Percentiles rank a stretch among this genome's conserved stretches.
Conservation (phyloP, 495 filamentous ascomycete species). For the Aspergillus leporis region DNA sequence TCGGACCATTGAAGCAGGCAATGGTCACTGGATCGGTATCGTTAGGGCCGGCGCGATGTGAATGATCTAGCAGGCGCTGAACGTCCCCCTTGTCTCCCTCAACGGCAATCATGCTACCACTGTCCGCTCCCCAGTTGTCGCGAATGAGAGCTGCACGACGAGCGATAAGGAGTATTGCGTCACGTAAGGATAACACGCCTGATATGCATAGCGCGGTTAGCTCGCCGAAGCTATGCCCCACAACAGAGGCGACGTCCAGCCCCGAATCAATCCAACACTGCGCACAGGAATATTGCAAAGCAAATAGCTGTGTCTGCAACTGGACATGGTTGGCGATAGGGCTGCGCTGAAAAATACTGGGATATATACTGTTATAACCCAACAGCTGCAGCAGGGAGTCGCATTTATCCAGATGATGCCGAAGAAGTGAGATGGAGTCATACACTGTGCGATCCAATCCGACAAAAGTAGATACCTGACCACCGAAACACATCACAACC, state of each 20-base stretch:
- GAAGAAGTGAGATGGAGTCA: slow-evolving; percentile 32
- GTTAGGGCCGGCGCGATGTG: neutral
- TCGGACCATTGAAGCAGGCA: slow-evolving; percentile 53
- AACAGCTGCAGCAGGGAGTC: slow-evolving; percentile 13
- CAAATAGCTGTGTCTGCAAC: slow-evolving; percentile 48
- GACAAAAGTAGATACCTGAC: slow-evolving; percentile 47
- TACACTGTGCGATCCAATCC: slow-evolving; percentile 43
- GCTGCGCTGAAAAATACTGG: slow-evolving; percentile 45
- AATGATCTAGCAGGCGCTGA: neutral
- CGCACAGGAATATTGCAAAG: slow-evolving; percentile 50
- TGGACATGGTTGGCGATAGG: slow-evolving; percentile 40
- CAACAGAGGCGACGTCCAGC: slow-evolving; percentile 29
- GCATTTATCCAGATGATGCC: slow-evolving; percentile 35
- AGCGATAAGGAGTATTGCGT: slow-evolving; percentile 43
- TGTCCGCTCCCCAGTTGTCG: slow-evolving; percentile 46
- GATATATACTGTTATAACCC: slow-evolving; percentile 43
- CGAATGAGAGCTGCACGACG: slow-evolving; percentile 46
- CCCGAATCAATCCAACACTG: slow-evolving; percentile 50
- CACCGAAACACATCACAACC: slow-evolving; percentile 56
- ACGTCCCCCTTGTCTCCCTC: slow-evolving; percentile 25
- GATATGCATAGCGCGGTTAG: slow-evolving; percentile 44
- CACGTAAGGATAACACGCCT: slow-evolving; percentile 31
- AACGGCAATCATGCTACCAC: slow-evolving; percentile 52
- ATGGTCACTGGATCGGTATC: slow-evolving; percentile 24
- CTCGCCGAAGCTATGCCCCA: slow-evolving; percentile 56